Evolutionary conservation across 129 eudicot genomes (phyloP).

Genomic region (Calendula officinalis): DNA sequence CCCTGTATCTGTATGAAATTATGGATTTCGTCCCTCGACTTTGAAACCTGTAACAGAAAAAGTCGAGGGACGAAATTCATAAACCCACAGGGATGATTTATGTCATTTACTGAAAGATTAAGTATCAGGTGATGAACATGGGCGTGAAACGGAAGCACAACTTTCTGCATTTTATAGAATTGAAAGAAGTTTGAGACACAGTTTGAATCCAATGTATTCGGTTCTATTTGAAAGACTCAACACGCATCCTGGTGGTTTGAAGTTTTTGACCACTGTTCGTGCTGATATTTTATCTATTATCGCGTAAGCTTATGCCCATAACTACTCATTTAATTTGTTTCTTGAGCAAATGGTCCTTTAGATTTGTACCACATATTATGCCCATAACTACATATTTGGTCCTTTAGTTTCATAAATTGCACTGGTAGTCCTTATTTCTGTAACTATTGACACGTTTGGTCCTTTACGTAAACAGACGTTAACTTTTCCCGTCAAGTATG

Average conservation of each 20-base stretch:
- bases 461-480: too few species aligned
- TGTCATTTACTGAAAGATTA: slow-evolving; percentile 7
- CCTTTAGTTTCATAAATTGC: too few species aligned
- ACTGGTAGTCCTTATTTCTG: too few species aligned
- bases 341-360: too few species aligned
- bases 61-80: too few species aligned
- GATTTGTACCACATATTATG: too few species aligned
- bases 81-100: not conserved
- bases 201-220: slow-evolving; percentile 83
- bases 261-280: slow-evolving; percentile 68
- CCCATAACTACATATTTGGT: too few species aligned
- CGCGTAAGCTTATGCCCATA: slow-evolving; percentile 66
- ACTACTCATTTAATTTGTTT: slow-evolving; percentile 11
- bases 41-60: too few species aligned
- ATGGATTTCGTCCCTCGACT: too few species aligned
- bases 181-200: slow-evolving; percentile 74
- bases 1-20: not conserved
- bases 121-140: slow-evolving; percentile 56
- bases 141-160: slow-evolving; percentile 58
- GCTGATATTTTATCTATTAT: slow-evolving; percentile 83
- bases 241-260: slow-evolving; percentile 91
- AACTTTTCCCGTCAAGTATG: too few species aligned
- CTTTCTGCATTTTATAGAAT: slow-evolving; percentile 76
- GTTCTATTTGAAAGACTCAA: slow-evolving; percentile 87
- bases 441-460: too few species aligned